Evolutionary conservation across 73 alveolate species (phyloP).

Genomic region (Urostyla sp.): DNA sequence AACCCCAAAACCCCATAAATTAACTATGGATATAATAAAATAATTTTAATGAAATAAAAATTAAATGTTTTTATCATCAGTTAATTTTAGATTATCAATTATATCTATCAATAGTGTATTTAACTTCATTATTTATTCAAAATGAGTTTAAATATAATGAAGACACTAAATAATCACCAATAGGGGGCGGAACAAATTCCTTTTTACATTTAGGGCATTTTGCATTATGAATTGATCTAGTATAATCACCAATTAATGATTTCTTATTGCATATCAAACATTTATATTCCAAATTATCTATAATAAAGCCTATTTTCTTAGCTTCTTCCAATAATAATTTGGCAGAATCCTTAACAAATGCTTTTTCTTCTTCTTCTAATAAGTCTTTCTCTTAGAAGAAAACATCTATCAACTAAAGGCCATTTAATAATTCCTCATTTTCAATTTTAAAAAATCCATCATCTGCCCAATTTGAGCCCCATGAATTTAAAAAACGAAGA

Average conservation of each 20-base stretch:
- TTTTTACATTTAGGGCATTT: not conserved
- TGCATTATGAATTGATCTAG: not conserved
- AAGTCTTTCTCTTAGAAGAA: not conserved
- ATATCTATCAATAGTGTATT: too few relatives aligned
- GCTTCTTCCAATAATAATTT: not conserved
- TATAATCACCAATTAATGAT: not conserved
- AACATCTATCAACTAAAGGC: not conserved
- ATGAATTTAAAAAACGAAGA: not conserved
- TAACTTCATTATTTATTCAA: too few relatives aligned
- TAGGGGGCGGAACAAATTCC: not conserved
- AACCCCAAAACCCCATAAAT: too few relatives aligned
- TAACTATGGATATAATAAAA: too few relatives aligned
- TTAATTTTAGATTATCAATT: too few relatives aligned
- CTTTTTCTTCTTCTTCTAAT: not conserved
- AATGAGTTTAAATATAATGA: too few relatives aligned
- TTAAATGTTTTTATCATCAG: too few relatives aligned
- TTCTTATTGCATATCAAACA: not conserved
- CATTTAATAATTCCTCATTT: not conserved
- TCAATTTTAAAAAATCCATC: not conserved
- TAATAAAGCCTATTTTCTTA: too few relatives aligned
- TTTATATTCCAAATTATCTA: too few relatives aligned
- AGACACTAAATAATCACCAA: too few relatives aligned
- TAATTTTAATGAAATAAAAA: too few relatives aligned
- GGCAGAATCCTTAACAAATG: not conserved
- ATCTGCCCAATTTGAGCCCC: conserved; percentile 9